Evolutionary conservation across 352 stramenopile species (phyloP), one percentile per base, ranked within the genome.

Genomic region (Pythium sukuiense): DNA sequence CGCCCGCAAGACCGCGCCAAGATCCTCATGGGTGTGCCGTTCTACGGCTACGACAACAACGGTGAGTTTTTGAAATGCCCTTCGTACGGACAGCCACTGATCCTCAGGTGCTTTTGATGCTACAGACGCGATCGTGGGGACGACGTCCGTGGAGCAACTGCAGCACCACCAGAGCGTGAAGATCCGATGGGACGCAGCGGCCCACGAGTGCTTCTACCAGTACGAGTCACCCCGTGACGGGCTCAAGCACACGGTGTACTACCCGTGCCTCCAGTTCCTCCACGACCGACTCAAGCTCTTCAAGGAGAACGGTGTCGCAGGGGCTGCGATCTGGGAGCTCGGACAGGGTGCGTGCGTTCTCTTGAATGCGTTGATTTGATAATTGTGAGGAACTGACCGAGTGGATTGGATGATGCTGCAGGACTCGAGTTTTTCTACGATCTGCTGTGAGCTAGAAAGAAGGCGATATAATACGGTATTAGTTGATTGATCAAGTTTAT

Each of bases 341-440:
- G 86, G 86, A 26, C 86, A 94, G 87, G 85, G 84, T 93, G n/a
- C 53, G 49, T 39, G 5, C 6, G 41, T 11, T 30, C 24, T 6
- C 50, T 20, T 56, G 26, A n/a, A n/a, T n/a, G 14, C 11, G 32
- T 3, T 35, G 32, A n/a, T 56, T 5, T 56, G 8, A 24, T 56
- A 9, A 12, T 20, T 35, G 5, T 20, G 37, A 43, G 37, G 37
- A 24, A 48, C 41, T 48, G 16, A 48, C 41, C 2, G 41, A 48
- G 18, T 48, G 39, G 16, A 4, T 26, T 14, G 4, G 5, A 1
- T 20, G 41, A 13, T 48, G 14, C n/a, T 59, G 26, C 64, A 92
- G 85, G 85, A 12, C 79, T 94, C 39, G 83, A 90, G 16, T 94
- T 81, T 63, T 92, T 94, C 55, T 90, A 79, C 69, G 86, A 94